phyloP scores from a whole-genome alignment of 2,329 filamentous ascomycete genomes.

The Apiospora sp. region DNA sequence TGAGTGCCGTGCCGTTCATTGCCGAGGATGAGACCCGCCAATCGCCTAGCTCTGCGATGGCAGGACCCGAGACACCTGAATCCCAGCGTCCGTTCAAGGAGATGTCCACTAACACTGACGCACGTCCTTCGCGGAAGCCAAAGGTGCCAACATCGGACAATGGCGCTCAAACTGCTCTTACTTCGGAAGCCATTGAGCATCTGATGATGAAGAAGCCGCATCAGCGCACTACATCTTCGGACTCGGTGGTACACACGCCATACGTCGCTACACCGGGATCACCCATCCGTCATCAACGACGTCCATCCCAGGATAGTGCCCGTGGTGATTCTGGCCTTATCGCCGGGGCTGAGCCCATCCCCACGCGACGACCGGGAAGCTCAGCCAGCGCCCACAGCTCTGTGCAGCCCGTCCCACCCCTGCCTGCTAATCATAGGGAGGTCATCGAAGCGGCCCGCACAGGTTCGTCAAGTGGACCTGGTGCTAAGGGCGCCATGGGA shows the following conservation, averaged over 20 bases:
- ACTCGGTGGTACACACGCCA: constrained; percentile 33
- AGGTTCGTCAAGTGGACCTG: constrained; percentile 55
- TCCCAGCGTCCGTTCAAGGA: constrained; percentile 67
- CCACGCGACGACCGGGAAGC: constrained; percentile 71
- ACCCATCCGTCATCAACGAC: constrained; percentile 37
- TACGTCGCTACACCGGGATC: constrained; percentile 37
- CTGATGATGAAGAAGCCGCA: constrained; percentile 62
- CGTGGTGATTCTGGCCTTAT: constrained; percentile 51
- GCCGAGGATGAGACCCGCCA: constrained; percentile 72
- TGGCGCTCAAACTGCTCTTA: constrained; percentile 83
- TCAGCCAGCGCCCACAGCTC: constrained; percentile 68
- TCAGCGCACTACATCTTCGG: constrained; percentile 47
- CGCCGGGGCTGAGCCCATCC: constrained; percentile 45
- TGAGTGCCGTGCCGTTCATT: constrained; percentile 55
- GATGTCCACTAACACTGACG: constrained; percentile 65
- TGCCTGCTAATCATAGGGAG: constrained; percentile 84
- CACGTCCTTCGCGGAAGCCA: constrained; percentile 49
- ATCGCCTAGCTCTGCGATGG: constrained; percentile 50
- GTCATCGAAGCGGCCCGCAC: constrained; percentile 81
- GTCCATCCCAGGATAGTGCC: constrained; percentile 59
- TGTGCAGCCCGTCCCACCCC: constrained; percentile 65
- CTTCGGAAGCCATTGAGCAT: constrained; percentile 81
- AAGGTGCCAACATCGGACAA: constrained; percentile 67
- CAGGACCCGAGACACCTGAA: constrained; percentile 57
- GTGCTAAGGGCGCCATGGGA: constrained; percentile 69